A percentile compares a stretch with the other conserved stretches of the same genome.
Conservation (phyloP, 1,139 yeast genomes). For the Geotrichum bryndzae region DNA sequence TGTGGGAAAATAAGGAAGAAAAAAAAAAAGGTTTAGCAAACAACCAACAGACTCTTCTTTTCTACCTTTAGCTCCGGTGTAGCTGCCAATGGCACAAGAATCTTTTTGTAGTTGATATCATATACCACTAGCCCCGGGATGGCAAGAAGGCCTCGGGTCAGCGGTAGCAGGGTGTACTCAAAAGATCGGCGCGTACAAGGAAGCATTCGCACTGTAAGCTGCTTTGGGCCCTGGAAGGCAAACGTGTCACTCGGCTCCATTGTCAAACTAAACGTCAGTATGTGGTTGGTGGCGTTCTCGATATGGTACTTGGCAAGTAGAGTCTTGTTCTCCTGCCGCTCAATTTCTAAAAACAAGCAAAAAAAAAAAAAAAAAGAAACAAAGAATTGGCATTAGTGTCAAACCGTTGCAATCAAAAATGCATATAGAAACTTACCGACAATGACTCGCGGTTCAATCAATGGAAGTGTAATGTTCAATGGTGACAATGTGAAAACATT, state of each 20-base stretch:
- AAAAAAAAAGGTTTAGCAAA: constrained; percentile 3
- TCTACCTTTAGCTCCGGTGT: constrained; percentile 33
- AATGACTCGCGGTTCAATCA: constrained; percentile 64
- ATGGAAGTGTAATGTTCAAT: constrained; percentile 45
- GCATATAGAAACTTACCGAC: constrained; percentile 30
- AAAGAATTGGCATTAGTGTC: not conserved
- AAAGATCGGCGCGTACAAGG: constrained; percentile 55
- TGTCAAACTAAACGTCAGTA: constrained; percentile 55
- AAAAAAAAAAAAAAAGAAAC: not conserved
- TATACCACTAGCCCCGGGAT: constrained; percentile 56
- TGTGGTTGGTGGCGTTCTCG: constrained; percentile 70
- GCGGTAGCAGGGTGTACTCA: constrained; percentile 36
- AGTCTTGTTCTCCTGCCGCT: constrained; percentile 4
- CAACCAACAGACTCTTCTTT: constrained; percentile 16
- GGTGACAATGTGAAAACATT: constrained; percentile 30
- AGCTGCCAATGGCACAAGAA: constrained; percentile 51
- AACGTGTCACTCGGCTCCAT: constrained; percentile 38
- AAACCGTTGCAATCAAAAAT: not conserved
- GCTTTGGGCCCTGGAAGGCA: constrained; percentile 38
- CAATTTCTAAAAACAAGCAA: constrained; percentile 1
- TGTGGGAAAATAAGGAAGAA: not conserved
- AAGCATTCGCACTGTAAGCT: constrained; percentile 45
- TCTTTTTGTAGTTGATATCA: constrained; percentile 62
- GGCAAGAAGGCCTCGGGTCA: constrained; percentile 33
- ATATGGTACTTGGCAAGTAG: constrained; percentile 40